Conservation (phyloP, 805 yeast species). For the Starmera caribaea region DNA sequence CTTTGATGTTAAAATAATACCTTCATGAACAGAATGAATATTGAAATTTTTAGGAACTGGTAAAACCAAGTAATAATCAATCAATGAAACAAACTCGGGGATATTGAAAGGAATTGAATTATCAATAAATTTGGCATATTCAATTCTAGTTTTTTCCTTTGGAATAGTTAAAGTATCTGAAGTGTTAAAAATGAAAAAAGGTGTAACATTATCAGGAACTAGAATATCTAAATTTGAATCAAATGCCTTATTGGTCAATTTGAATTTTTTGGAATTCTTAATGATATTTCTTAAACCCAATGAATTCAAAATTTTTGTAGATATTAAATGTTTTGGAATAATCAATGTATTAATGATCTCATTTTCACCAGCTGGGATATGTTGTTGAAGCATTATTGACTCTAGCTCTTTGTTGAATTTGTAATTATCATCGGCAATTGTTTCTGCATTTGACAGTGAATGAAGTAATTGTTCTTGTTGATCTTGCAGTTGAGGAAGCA, state of each 20-base stretch:
- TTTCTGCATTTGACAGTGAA: neutral
- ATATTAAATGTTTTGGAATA: slow-evolving; percentile 20
- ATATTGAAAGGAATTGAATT: slow-evolving; percentile 30
- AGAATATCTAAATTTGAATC: slow-evolving; percentile 10
- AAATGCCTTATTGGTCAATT: slow-evolving; percentile 7
- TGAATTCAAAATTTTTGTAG: slow-evolving; percentile 11
- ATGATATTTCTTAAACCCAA: slow-evolving; percentile 19
- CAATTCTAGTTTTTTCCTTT: slow-evolving; percentile 5
- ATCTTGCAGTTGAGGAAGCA: neutral
- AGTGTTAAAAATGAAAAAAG: slow-evolving; percentile 31
- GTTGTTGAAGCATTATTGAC: neutral
- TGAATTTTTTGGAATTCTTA: slow-evolving; percentile 16
- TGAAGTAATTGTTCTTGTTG: neutral
- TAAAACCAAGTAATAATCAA: slow-evolving; percentile 29
- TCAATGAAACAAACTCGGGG: slow-evolving; percentile 24
- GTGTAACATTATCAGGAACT: slow-evolving; percentile 26
- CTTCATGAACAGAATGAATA: slow-evolving; percentile 1
- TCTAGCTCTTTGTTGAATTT: neutral
- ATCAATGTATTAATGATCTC: slow-evolving; percentile 9
- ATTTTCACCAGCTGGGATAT: neutral
- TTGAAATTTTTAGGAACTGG: slow-evolving; percentile 22
- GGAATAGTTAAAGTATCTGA: slow-evolving; percentile 11
- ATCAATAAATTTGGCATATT: slow-evolving; percentile 19
- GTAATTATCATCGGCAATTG: neutral
- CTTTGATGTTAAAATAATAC: slow-evolving; percentile 5